Conservation (phyloP, 1,284 basidiomycete genomes). For the Vanrija sp. region DNA sequence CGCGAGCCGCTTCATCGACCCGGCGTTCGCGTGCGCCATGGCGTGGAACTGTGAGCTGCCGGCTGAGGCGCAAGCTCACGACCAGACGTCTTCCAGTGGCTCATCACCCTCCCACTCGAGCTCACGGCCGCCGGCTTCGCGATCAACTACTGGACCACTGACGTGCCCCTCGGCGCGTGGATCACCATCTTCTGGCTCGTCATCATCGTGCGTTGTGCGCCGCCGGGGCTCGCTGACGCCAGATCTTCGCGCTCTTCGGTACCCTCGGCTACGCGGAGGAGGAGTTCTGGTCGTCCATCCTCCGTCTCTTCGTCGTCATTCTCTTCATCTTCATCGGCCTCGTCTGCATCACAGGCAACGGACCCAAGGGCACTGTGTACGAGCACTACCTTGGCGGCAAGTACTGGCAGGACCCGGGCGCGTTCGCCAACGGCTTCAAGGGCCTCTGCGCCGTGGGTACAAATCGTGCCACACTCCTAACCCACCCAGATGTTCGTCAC, state of each 20-base stretch:
- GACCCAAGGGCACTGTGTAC: constrained; percentile 34
- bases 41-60: constrained; percentile 42
- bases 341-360: constrained; percentile 40
- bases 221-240: neutral
- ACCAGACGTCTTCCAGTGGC: constrained; percentile 45
- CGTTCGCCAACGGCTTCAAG: constrained; percentile 51
- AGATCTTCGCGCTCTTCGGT: constrained; percentile 26
- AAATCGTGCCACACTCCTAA: constrained; percentile 6
- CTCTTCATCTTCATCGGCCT: constrained; percentile 46
- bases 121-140: constrained; percentile 47
- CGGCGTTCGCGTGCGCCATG: constrained; percentile 42
- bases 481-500: constrained; percentile 19
- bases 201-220: constrained; percentile 21
- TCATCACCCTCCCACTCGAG: constrained; percentile 47
- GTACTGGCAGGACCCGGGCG: constrained; percentile 44
- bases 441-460: constrained; percentile 43
- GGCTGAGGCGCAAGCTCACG: neutral
- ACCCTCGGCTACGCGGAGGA: constrained; percentile 45
- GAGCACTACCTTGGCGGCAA: constrained; percentile 31
- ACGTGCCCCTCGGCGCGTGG: constrained; percentile 44
- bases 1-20: constrained; percentile 40
- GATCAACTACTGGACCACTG: constrained; percentile 41
- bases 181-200: constrained; percentile 45
- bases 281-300: constrained; percentile 47
- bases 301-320: constrained; percentile 47